Percentiles rank a stretch among this genome's conserved stretches.
phyloP scores from a whole-genome alignment of 169 alveolate species.

The Plasmodium vivax region DNA sequence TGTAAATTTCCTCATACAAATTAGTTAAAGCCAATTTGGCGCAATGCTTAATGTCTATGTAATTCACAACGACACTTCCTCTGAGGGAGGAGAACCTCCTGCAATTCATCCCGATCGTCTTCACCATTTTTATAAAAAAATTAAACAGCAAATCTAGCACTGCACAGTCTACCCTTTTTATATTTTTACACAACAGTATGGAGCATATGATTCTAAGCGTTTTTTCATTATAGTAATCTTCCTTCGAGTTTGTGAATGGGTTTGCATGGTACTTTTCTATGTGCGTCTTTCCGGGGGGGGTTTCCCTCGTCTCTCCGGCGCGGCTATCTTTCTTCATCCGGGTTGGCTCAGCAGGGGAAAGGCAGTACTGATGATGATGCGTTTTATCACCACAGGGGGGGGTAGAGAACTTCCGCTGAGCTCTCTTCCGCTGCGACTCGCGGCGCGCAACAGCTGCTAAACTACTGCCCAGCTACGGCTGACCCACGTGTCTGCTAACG shows the following conservation, averaged over 20 bases:
- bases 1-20: slow-evolving; percentile 54
- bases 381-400: not conserved
- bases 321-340: not conserved
- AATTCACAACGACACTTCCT: slow-evolving; percentile 65
- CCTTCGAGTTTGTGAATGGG: slow-evolving; percentile 57
- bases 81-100: slow-evolving; percentile 42
- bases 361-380: not conserved
- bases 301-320: not conserved
- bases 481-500: not conserved
- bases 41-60: slow-evolving; percentile 61
- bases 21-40: slow-evolving; percentile 16
- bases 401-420: not conserved
- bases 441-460: not conserved
- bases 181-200: slow-evolving; percentile 17
- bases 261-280: slow-evolving; percentile 26
- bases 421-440: not conserved
- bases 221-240: slow-evolving; percentile 55
- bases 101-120: slow-evolving; percentile 32
- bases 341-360: not conserved
- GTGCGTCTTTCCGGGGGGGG: too few species aligned
- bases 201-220: slow-evolving; percentile 20
- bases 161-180: slow-evolving; percentile 9
- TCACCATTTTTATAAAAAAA: slow-evolving; percentile 54
- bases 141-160: slow-evolving; percentile 39
- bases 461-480: not conserved